Base-by-base conservation (phyloP, 2,329 filamentous ascomycete species). In the Talaromyces sp. region DNA sequence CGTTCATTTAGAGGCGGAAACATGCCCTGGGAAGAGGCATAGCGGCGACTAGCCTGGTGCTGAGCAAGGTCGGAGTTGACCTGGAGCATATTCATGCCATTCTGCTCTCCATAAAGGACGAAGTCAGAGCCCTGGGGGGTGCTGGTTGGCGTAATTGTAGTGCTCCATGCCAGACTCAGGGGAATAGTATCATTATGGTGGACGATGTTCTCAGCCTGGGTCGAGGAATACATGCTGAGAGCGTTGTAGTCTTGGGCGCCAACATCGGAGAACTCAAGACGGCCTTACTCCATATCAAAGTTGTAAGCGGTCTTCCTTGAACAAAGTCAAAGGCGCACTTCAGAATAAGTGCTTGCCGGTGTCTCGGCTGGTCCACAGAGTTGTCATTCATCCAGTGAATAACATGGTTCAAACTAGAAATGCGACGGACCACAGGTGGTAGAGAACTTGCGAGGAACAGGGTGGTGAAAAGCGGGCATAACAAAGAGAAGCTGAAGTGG, bases 261-360 rank as follows among this genome's bases (percentile, higher is more conserved):
- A 3, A 20, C 10, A 19, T 39, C 36, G 36, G n/a, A 16, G 6
- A 39, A 6, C n/a, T 39, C 36, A 6, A 39, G 10, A 16, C 17
- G 16, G 11, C n/a, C 62, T 63, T 63, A 68, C 13, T 67, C 63
- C 7, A 62, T 32, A 8, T 65, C 63, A 14, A 64, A 62, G 37
- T 56, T 61, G 29, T 61, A 27, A 47, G 54, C 61, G 30, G n/a
- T n/a, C n/a, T n/a, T n/a, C n/a, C n/a, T n/a, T n/a, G n/a, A n/a
- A n/a, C n/a, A n/a, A n/a, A n/a, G n/a, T n/a, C n/a, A n/a, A n/a
- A n/a, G n/a, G n/a, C n/a, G n/a, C n/a, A n/a, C n/a, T n/a, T n/a
- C n/a, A n/a, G n/a, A n/a, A n/a, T n/a, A n/a, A n/a, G n/a, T n/a
- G n/a, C n/a, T n/a, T n/a, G n/a, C n/a, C n/a, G n/a, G n/a, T n/a